Conservation (phyloP, 352 stramenopile genomes). For the Albugo candida region DNA sequence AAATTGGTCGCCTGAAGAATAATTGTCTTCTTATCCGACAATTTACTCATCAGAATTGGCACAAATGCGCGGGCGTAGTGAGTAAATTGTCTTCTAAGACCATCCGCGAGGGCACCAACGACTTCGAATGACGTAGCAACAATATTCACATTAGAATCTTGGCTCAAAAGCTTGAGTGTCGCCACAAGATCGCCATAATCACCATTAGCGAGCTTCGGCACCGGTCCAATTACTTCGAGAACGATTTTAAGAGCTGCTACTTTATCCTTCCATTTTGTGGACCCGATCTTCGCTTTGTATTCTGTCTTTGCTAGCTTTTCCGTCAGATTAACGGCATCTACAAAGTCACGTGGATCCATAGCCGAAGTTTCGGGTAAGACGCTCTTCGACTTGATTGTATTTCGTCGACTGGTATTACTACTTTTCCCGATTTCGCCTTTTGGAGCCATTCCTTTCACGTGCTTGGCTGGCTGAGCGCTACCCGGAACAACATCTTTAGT, state of each 20-base stretch:
- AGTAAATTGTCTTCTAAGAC: constrained; percentile 61
- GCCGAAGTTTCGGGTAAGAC: constrained; percentile 8
- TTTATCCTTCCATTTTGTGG: constrained; percentile 77
- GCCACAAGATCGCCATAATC: constrained; percentile 77
- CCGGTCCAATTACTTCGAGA: constrained; percentile 53
- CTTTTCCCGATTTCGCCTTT: constrained; percentile 5
- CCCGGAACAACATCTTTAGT: constrained; percentile 53
- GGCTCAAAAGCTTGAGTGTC: constrained; percentile 54
- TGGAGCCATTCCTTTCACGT: constrained; percentile 37
- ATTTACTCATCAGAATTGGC: constrained; percentile 57
- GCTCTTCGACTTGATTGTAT: background rate
- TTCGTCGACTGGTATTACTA: constrained; percentile 1
- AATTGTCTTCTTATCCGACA: constrained; percentile 78
- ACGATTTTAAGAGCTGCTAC: constrained; percentile 73
- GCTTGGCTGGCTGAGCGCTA: constrained; percentile 46
- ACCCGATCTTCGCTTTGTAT: constrained; percentile 50
- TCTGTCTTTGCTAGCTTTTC: constrained; percentile 60
- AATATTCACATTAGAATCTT: constrained; percentile 79
- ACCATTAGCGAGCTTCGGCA: constrained; percentile 70
- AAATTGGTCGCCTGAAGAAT: constrained; percentile 72
- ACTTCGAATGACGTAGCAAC: constrained; percentile 73
- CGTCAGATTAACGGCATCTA: constrained; percentile 65
- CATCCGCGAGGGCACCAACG: constrained; percentile 50
- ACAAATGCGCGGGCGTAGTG: constrained; percentile 57
- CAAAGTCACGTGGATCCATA: constrained; percentile 71